Evolutionary conservation across 2,329 filamentous ascomycete genomes (phyloP), one percentile per base, ranked within the genome.

Genomic region (Paecilomyces variotii): DNA sequence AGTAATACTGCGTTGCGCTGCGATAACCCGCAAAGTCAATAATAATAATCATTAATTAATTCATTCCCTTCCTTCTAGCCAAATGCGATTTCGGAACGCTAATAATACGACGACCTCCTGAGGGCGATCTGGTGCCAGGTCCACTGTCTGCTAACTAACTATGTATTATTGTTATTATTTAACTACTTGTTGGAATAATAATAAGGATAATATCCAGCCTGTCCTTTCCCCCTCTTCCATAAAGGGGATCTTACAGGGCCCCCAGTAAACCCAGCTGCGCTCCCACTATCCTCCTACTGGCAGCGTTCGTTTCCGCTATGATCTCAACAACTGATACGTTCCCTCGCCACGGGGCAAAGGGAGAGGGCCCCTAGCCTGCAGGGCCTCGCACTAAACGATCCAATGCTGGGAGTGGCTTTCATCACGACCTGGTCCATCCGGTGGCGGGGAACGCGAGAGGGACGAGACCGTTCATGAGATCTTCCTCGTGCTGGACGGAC

Each of bases 41-140:
- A 45, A 45, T 32, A 32, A 24, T n/a, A 19, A 45, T 45, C 19
- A 45, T n/a, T 19, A 19, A 19, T 19, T 19, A 19, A 19, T 19
- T 19, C 19, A 19, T 19, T 19, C 19, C 19, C 19, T 19, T 19
- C 12, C 39, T 19, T 45, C 39, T n/a, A 45, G 30, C 30, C 11
- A 32, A 32, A 52, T 52, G 50, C 50, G 50, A 52, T 52, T 52
- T 52, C 50, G 50, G 50, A 52, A 52, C 50, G 45, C n/a, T 50
- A 34, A 34, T 12, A 12, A 34, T 14, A 45, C 39, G 19, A 19
- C 39, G 19, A 45, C 39, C 39, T 45, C 39, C 39, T 45, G 35
- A 39, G 35, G 30, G 35, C 35, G 35, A 39, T 39, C 35, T 39
- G 35, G 35, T 39, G 39, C 14, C 14, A 26, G 25, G 24, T 28